Evolutionary conservation across 176 grass and related monocot genomes (phyloP), one percentile per base, ranked within the genome.

Genomic region (Oropetium thomaeum): DNA sequence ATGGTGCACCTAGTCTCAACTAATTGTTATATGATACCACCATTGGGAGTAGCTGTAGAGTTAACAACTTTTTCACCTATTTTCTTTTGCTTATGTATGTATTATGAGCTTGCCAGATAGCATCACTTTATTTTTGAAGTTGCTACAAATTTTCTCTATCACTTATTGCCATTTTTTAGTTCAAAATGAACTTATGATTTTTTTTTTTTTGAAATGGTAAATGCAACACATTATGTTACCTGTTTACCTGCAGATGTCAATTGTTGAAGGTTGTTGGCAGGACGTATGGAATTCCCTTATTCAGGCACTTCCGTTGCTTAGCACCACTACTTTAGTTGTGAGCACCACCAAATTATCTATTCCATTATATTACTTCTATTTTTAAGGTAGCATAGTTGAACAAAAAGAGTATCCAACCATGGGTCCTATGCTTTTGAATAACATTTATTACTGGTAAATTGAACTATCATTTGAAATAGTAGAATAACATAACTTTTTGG

Each of bases 281-380:
- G 94, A 91, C 74, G 31, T 91, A 39, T 97, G 94, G 94, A 93
- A 70, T 70, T 89, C 73, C 49, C 87, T 97, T 85, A 78, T 93
- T 61, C 88, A 89, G 7, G 81, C 88, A 58, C 74, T 97, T 45
- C 86, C 88, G 23, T 71, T 87, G 39, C 83, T 97, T 67, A 93
- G 88, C 47, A 80, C 74, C 55, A 80, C 45, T 52, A 81, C 62
- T 73, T 77, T 79, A 77, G 62, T 88, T 77, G 94, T 97, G 70
- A 97, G 77, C 68, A 86, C 81, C 58, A 45, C 47, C 77, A 57
- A 53, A 60, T 83, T 65, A 66, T 25, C 22, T 60, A 83, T 71
- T 26, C 43, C 51, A 58, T 58, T 74, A 11, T 59, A 80, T 59
- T 51, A 75, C 25, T 72, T 27, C 13, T 45, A 60, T 8, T 51